Percentiles rank a stretch among this genome's conserved stretches.
These are phyloP conservation scores for Phanerochaete carnosa DNA, from an alignment of 768 basidiomycete genomes.

Conservation along the genomic window DNA sequence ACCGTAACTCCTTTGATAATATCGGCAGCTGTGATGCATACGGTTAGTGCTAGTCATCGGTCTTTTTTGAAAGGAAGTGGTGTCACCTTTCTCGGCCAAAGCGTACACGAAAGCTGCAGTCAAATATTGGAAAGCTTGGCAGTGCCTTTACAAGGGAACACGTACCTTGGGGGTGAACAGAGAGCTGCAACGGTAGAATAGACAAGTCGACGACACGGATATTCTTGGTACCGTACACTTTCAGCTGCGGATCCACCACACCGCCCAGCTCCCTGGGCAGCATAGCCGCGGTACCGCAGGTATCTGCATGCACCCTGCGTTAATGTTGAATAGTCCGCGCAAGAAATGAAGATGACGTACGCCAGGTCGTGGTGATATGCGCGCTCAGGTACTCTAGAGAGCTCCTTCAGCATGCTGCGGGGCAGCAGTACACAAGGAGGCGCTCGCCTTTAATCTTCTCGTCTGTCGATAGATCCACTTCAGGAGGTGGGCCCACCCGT, in stretches of 20 bases:
- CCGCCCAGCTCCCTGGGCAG: not conserved
- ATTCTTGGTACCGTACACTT: not conserved
- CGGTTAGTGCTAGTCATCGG: not conserved
- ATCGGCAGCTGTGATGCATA: slow-evolving; percentile 19
- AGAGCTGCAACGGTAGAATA: slow-evolving; percentile 17
- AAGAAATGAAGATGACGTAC: not conserved
- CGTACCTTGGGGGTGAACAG: slow-evolving; percentile 13
- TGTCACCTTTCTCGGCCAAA: slow-evolving; percentile 27
- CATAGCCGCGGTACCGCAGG: not conserved
- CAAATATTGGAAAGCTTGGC: not conserved
- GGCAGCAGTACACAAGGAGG: not conserved
- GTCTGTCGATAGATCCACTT: not conserved
- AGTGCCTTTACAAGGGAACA: not conserved
- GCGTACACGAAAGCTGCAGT: slow-evolving; percentile 16
- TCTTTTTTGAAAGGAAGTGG: not conserved
- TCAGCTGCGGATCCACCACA: not conserved
- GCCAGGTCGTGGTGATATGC: not conserved
- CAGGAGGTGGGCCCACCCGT: not conserved
- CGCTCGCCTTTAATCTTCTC: not conserved
- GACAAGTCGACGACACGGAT: slow-evolving; percentile 45
- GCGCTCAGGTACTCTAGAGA: not conserved
- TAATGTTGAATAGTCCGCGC: not conserved
- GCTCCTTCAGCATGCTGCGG: not conserved
- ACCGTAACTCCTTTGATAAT: slow-evolving; percentile 29
- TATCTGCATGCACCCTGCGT: not conserved